Base-by-base conservation (phyloP, 805 yeast genomes). In the Kurtzmaniella fragi region DNA sequence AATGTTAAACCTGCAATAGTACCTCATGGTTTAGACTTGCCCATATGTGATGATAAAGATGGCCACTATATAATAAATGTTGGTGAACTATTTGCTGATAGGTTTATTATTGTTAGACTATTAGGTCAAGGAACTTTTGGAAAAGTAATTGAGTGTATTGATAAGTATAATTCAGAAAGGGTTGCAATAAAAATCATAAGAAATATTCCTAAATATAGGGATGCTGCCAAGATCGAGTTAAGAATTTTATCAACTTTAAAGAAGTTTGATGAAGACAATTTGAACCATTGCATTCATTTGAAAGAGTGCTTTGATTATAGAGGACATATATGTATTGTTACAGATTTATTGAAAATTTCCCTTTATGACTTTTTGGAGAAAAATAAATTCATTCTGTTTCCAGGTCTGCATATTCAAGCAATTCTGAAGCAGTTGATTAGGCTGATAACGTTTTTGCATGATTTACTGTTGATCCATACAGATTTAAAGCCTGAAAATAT, bases 401-500 rank as follows among this genome's bases (percentile, higher is more conserved):
- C 98, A 0, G 95, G 96, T 0, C 76, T 85, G 5, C 99, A 93
- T 49, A 82, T 91, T 29, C 96, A 87, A 63, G 84, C 88, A 2
- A 80, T 93, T 43, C 82, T 95, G 16, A 80, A 82, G 55, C 99
- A 93, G 62, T 62, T 93, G 42, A 70, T 93, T 16, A 71, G 89
- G 46, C 82, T 93, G 0, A 95, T 91, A 30, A 84, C 93, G 1
- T 91, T 84, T 53, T 67, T 93, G 45, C 99, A 93, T 59, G 95
- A 87, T 53, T 69, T 93, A 56, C 86, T 84, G 38, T 72, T 93
- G 35, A 87, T 93, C 32, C 99, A 93, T 62, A 93, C 99, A 0
- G 99, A 93, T 60, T 71, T 93, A 49, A 93, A 93, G 63, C 99
- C 99, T 1, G 99, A 93, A 60, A 93, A 93, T 57, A 84, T 93